Base-by-base conservation (phyloP, 78 protist genomes). In the Tieghemostelium lacteum region DNA sequence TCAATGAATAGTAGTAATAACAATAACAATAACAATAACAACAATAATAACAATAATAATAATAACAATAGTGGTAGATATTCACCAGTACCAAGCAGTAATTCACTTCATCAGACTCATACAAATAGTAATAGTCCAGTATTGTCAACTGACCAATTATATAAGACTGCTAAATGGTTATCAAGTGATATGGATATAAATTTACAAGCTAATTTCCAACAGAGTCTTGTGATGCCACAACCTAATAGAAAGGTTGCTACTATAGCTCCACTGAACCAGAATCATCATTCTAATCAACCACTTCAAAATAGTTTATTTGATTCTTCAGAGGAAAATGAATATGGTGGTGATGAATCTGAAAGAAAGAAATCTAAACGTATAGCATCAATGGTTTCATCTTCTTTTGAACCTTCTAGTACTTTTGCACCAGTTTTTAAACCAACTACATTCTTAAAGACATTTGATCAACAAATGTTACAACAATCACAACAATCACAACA, bases 381-480 rank as follows among this genome's bases (percentile, higher is more conserved):
- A n/a, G 91, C 91, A 22, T 69, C 78, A 14, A 83, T 83, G 91
- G 91, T 83, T 31, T 49, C 74, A 49, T 55, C 78, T n/a, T 83
- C 91, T 14, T 83, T 83, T 58, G 91, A 83, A 22, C 80, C 76
- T 28, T 54, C 78, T 20, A 58, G 78, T 6, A 29, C 65, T 8
- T 65, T 58, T 50, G 67, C 91, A 17, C 91, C 91, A 55, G 71
- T 58, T 14, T 83, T 69, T 24, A 83, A 83, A 69, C 91, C 91
- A 66, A 39, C 50, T n/a, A n/a, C 28, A 7, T 52, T 39, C 22
- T 62, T 75, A 26, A 74, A 55, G 42, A 31, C 34, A 31, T 55
- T 60, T 24, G 77, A 71, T 45, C 4, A 49, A 16, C 42, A 40
- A 69, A 45, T 34, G 5, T 34, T 49, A 31, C 33, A 26, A 40